phyloP scores from a whole-genome alignment of 139 green algal genomes.

The Tetradesmus lagerheimii region DNA sequence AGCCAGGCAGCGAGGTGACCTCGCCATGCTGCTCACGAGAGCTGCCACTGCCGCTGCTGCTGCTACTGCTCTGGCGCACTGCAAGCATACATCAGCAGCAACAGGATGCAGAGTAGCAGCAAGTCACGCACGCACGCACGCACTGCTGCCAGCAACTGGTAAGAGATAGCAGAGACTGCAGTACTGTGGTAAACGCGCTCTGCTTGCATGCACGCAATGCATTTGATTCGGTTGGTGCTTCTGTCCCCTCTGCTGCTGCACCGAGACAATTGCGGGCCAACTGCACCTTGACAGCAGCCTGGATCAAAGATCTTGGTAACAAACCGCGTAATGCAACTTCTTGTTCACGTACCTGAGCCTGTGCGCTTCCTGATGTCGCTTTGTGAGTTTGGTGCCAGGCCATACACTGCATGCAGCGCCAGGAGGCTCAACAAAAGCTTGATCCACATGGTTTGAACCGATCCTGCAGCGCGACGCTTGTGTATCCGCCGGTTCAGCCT shows the following conservation, averaged over 20 bases:
- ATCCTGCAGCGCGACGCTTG: neutral
- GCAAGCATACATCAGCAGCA: neutral
- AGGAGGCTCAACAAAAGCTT: neutral
- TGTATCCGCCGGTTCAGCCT: neutral
- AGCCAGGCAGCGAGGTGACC: slow-evolving; percentile 6
- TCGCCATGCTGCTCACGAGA: neutral
- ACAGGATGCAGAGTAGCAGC: neutral
- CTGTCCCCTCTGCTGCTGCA: neutral
- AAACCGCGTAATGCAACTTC: neutral
- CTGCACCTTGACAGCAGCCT: neutral
- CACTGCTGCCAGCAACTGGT: neutral
- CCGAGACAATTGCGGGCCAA: neutral
- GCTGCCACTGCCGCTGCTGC: neutral
- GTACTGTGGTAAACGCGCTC: neutral
- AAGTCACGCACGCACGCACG: neutral
- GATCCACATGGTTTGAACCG: neutral
- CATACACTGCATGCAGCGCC: neutral
- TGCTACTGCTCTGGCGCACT: slow-evolving; percentile 8
- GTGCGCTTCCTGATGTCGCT: neutral
- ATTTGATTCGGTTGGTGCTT: neutral
- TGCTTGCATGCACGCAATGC: neutral
- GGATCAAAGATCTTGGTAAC: neutral
- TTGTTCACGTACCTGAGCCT: neutral
- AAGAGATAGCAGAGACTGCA: neutral
- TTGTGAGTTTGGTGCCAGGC: neutral